Evolutionary conservation across 2,329 filamentous ascomycete genomes (phyloP).

Genomic region (Passalora sequoiae): DNA sequence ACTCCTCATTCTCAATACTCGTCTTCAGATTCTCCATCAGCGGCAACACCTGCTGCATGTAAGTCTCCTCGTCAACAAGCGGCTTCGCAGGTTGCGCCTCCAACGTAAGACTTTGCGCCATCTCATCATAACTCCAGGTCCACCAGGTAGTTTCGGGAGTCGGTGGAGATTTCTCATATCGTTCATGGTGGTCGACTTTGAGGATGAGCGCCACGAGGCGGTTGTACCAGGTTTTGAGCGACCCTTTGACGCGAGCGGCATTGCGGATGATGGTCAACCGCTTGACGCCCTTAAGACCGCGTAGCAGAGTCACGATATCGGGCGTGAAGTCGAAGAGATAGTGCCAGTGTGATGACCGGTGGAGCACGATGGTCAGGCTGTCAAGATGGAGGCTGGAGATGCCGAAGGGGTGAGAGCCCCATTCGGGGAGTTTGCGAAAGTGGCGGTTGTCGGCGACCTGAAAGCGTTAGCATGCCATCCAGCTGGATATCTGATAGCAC

Average conservation of each 20-base stretch:
- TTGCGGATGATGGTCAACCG: conserved; percentile 35
- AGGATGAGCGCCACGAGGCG: conserved; percentile 37
- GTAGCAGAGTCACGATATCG: conserved; percentile 32
- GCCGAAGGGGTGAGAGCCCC: conserved; percentile 34
- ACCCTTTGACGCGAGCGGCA: conserved; percentile 33
- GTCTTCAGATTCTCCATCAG: conserved; percentile 34
- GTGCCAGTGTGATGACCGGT: conserved; percentile 31
- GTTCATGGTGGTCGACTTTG: conserved; percentile 39
- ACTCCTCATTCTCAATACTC: conserved; percentile 36
- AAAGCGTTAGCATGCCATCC: too few relatives aligned
- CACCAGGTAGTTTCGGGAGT: conserved; percentile 37
- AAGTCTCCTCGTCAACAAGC: conserved; percentile 34
- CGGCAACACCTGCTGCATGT: conserved; percentile 37
- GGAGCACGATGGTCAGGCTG: conserved; percentile 31
- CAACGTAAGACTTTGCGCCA: conserved; percentile 31
- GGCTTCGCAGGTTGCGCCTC: conserved; percentile 27
- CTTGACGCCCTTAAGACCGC: conserved; percentile 33
- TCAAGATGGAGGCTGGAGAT: conserved; percentile 30
- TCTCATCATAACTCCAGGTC: conserved; percentile 34
- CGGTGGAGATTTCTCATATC: conserved; percentile 34
- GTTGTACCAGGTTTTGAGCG: conserved; percentile 37
- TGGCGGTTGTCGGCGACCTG: conserved; percentile 27
- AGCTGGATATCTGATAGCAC: neutral
- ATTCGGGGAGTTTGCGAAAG: conserved; percentile 32
- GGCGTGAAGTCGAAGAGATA: conserved; percentile 34